phyloP scores from a whole-genome alignment of 345 rosid genomes.

The Eucalyptus coolabah region DNA sequence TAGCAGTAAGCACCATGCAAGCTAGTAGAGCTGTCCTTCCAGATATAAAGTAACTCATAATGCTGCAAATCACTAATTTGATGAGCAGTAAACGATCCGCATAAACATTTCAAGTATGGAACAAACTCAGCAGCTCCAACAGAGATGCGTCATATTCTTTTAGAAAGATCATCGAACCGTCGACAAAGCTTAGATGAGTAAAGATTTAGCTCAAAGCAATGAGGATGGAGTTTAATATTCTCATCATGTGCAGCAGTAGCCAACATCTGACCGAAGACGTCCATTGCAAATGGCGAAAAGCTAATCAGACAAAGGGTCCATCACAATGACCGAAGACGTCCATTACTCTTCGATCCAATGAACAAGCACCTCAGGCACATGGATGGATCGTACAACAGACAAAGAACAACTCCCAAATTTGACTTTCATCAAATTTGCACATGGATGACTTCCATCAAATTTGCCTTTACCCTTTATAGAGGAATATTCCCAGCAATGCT shows the following conservation, averaged over 20 bases:
- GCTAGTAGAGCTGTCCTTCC: no score
- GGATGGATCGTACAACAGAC: neutral
- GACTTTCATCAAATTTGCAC: no score
- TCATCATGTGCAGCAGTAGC: neutral
- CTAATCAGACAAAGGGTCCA: neutral
- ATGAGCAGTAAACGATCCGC: neutral
- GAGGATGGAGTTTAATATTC: neutral
- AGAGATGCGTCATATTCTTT: neutral
- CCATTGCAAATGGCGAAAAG: neutral
- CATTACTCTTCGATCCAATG: neutral
- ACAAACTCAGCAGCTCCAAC: neutral
- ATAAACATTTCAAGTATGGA: neutral
- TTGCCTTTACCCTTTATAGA: neutral
- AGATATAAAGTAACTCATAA: neutral
- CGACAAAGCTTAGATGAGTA: neutral
- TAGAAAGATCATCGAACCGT: neutral
- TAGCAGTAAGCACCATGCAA: no score
- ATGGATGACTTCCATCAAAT: neutral
- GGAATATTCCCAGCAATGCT: neutral
- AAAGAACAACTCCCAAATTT: neutral
- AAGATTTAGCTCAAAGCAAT: neutral
- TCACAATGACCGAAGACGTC: no score
- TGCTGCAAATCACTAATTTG: neutral
- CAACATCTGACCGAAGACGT: neutral
- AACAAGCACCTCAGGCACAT: neutral